These are phyloP conservation scores for Stephania japonica DNA, from an alignment of 164 flowering plant genomes.

Conservation along the genomic window DNA sequence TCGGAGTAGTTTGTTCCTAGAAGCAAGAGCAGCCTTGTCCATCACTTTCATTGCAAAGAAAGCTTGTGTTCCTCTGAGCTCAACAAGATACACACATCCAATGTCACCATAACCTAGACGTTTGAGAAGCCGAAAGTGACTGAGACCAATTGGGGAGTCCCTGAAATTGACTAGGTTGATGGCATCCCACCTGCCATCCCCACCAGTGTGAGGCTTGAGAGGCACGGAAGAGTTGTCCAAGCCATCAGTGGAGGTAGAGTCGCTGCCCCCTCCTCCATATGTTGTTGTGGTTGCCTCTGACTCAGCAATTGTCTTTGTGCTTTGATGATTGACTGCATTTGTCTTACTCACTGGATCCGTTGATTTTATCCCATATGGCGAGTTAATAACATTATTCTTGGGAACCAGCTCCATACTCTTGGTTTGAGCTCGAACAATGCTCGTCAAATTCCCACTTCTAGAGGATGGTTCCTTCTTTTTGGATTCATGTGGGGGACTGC, in stretches of 20 bases:
- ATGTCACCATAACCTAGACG: slow-evolving; percentile 82
- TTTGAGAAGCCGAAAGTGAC: slow-evolving; percentile 65
- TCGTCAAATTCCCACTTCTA: slow-evolving; percentile 5
- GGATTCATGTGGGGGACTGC: slow-evolving; percentile 3
- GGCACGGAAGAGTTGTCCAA: slow-evolving; percentile 38
- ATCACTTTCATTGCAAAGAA: slow-evolving; percentile 77
- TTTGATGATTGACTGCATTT: slow-evolving; percentile 3
- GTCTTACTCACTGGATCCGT: background rate
- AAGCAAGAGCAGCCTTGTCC: slow-evolving; percentile 69
- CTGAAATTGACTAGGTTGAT: slow-evolving; percentile 33
- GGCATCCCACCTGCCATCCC: slow-evolving; percentile 78
- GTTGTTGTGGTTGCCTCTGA: slow-evolving; percentile 17
- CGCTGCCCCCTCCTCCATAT: slow-evolving; percentile 11
- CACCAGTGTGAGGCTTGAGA: slow-evolving; percentile 69
- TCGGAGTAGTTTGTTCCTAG: slow-evolving; percentile 61
- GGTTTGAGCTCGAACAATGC: slow-evolving; percentile 5
- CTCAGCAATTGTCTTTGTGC: slow-evolving; percentile 7
- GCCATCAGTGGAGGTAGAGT: slow-evolving; percentile 30
- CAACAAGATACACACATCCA: slow-evolving; percentile 71
- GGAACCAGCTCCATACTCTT: background rate
- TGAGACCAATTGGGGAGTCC: slow-evolving; percentile 45
- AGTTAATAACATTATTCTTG: background rate
- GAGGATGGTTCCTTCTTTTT: background rate
- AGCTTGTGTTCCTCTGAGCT: slow-evolving; percentile 52
- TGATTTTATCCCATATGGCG: background rate